phyloP scores from a whole-genome alignment of 2,329 filamentous ascomycete species.

The Calonectria fujianensis region DNA sequence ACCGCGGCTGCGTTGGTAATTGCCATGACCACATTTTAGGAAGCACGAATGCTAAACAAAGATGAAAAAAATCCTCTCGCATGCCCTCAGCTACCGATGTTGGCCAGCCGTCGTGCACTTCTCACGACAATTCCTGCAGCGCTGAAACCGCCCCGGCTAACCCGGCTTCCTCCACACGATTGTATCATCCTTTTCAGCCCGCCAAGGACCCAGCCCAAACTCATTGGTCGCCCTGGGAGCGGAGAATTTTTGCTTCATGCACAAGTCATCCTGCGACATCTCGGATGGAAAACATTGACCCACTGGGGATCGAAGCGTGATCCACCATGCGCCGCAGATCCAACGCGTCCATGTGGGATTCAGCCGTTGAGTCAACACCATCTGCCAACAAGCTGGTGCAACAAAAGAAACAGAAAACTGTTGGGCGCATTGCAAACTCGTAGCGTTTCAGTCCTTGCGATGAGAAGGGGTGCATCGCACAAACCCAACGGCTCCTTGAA shows the following conservation, averaged over 20 bases:
- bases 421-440: not conserved
- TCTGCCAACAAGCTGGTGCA: not conserved
- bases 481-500: not conserved
- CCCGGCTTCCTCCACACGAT: not conserved
- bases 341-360: not conserved
- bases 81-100: not conserved
- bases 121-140: not conserved
- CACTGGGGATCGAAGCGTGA: not conserved
- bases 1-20: no score
- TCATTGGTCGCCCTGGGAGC: constrained; percentile 3
- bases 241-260: constrained; percentile 17
- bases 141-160: not conserved
- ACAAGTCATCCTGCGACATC: not conserved
- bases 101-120: no score
- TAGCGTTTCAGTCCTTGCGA: not conserved
- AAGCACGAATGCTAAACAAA: not conserved
- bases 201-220: not conserved
- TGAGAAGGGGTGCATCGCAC: not conserved
- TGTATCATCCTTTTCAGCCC: not conserved
- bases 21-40: no score
- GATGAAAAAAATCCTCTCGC: not conserved
- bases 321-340: not conserved
- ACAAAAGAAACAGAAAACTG: not conserved
- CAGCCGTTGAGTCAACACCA: not conserved
- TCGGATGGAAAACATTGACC: not conserved